Conservation (phyloP, 495 filamentous ascomycete genomes). For the Podospora fimiseda region DNA sequence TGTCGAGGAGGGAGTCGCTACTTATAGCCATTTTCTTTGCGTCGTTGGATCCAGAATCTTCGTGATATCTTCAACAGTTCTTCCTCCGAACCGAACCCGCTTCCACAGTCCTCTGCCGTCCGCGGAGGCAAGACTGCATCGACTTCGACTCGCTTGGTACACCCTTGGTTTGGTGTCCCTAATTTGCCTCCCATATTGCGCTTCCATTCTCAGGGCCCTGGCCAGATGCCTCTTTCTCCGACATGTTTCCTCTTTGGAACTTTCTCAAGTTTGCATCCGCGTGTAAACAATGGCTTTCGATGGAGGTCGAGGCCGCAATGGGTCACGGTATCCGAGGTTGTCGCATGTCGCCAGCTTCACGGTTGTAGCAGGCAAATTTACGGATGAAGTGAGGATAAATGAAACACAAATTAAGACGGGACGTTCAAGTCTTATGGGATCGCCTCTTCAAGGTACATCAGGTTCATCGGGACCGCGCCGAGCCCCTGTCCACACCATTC, state of each 20-base stretch:
- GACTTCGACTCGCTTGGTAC: constrained; percentile 15
- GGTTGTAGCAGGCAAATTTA: constrained; percentile 35
- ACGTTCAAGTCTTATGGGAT: constrained; percentile 26
- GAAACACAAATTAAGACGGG: constrained; percentile 40
- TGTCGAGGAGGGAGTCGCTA: constrained; percentile 22
- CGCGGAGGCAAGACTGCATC: constrained; percentile 22
- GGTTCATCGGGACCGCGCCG: constrained; percentile 14
- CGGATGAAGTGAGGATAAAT: constrained; percentile 49
- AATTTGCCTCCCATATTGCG: constrained; percentile 25
- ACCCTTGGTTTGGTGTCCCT: constrained; percentile 21
- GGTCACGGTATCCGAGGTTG: constrained; percentile 13
- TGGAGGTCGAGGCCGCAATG: constrained; percentile 7
- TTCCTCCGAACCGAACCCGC: constrained; percentile 8
- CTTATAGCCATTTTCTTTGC: constrained; percentile 28
- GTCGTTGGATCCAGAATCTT: background rate
- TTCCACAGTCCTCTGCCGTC: constrained; percentile 14
- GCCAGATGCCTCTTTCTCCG: constrained; percentile 4
- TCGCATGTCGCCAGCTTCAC: constrained; percentile 17
- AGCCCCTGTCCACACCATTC: constrained; percentile 12
- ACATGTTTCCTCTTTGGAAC: constrained; percentile 9
- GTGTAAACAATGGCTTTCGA: constrained; percentile 11
- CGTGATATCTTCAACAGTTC: constrained; percentile 4
- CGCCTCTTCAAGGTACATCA: constrained; percentile 18
- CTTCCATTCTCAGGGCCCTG: constrained; percentile 4
- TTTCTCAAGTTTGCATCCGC: constrained; percentile 9